Base-by-base conservation (phyloP, 2,329 filamentous ascomycete species). In the Ustilaginoidea virens region DNA sequence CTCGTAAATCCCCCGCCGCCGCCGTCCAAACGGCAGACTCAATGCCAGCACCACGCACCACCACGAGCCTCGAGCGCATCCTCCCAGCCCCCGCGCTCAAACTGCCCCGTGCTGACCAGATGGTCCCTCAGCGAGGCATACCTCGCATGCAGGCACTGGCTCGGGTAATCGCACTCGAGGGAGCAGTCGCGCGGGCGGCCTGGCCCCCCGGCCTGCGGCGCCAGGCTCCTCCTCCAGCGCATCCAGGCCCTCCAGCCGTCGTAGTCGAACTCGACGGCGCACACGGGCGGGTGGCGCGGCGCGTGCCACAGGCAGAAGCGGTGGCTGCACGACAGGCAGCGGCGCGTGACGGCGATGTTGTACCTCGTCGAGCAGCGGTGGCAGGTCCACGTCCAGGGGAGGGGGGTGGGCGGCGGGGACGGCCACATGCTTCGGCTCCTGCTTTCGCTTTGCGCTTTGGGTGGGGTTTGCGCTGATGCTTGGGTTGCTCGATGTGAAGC, bases 281-380 rank as follows among this genome's bases (percentile, higher is more conserved):
- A 52, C 6, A 29, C 24, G 16, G 21, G 19, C 26, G 20, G 34
- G 30, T 23, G 29, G 29, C 23, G 25, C 24, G 33, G 27, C 12
- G 26, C 14, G 4, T 29, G 18, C 17, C 39, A 36, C 15, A 41
- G 45, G 41, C 57, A 58, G 34, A 51, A 45, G 17, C 27, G 28
- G 42, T 56, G 52, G 30, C 42, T 41, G 45, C 57, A 57, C 22
- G 48, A 41, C 25, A 61, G 48, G 29, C 59, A 55, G 14, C 49
- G 44, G 7, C 50, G 47, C 25, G 54, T 58, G 33, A 38, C 43
- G 27, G 38, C 36, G 5, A 55, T 33, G 23, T 33, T 39, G 39
- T 48, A 54, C 1, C 18, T 17, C 2, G 10, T 27, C 9, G 23
- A 11, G 41, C 55, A 58, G 8, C 16, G 2, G 35, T 48, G 41